Conservation (phyloP, 108 stramenopile genomes). For the Pseudonitzschia multiseries region DNA sequence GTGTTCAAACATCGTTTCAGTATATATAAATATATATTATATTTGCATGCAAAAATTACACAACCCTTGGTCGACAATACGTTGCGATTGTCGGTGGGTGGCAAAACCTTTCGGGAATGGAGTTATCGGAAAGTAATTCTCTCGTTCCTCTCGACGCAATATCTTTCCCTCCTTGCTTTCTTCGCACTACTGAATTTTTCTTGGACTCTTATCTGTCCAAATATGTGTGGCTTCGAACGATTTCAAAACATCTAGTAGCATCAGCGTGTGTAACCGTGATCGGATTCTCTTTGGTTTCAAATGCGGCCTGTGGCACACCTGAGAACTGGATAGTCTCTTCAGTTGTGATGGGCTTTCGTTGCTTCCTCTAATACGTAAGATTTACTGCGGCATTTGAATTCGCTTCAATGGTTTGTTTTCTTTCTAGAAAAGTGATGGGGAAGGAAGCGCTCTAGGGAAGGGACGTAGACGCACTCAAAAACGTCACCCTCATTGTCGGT, state of each 20-base stretch:
- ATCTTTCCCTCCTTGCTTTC: neutral
- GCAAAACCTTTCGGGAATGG: neutral
- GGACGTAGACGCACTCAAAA: neutral
- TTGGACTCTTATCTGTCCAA: too few relatives aligned
- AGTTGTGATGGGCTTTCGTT: too few relatives aligned
- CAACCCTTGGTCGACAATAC: neutral
- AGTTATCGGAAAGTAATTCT: neutral
- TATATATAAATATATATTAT: neutral
- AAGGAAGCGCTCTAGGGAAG: neutral
- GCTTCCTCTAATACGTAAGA: neutral
- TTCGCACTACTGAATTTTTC: neutral
- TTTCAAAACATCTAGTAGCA: too few relatives aligned
- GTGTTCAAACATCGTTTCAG: neutral
- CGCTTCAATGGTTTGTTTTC: neutral
- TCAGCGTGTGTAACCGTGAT: too few relatives aligned
- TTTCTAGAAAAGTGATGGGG: neutral
- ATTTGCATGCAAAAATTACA: neutral
- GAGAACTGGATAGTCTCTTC: too few relatives aligned
- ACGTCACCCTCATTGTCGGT: neutral
- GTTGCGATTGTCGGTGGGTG: neutral
- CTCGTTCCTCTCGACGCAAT: neutral
- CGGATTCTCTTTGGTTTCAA: too few relatives aligned
- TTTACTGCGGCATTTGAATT: neutral
- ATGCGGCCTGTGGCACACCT: too few relatives aligned
- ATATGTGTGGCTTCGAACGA: too few relatives aligned